phyloP scores from a whole-genome alignment of 768 basidiomycete genomes.

The Cystofilobasidium bisporidii region DNA sequence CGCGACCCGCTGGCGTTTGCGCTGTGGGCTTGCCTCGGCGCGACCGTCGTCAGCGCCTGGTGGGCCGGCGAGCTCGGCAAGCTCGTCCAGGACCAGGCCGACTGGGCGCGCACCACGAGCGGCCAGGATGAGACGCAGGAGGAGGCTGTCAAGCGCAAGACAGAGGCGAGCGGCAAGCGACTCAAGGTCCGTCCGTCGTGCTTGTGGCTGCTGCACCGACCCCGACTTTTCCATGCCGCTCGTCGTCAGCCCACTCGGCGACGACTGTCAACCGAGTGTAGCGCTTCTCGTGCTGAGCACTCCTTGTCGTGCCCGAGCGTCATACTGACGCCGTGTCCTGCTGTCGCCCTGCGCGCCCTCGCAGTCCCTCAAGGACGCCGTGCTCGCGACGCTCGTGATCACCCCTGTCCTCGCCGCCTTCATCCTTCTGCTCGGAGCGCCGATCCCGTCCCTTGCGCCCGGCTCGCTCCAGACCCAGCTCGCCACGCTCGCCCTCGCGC shows the following conservation, averaged over 20 bases:
- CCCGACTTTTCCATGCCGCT: conserved; percentile 37
- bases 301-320: too few relatives aligned
- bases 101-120: background rate
- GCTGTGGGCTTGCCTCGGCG: conserved; percentile 48
- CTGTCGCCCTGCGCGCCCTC: conserved; percentile 43
- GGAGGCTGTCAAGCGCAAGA: conserved; percentile 13
- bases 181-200: conserved; percentile 20
- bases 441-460: background rate
- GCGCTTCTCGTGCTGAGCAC: too few relatives aligned
- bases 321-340: too few relatives aligned
- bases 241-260: conserved; percentile 39
- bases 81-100: conserved; percentile 43
- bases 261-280: too few relatives aligned
- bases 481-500: conserved; percentile 56
- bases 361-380: background rate
- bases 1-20: conserved; percentile 52
- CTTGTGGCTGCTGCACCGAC: too few relatives aligned
- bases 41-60: conserved; percentile 52
- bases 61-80: conserved; percentile 60
- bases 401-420: conserved; percentile 46
- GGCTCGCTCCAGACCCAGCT: conserved; percentile 1
- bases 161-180: conserved; percentile 8
- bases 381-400: conserved; percentile 49
- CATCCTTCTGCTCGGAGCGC: conserved; percentile 14
- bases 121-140: conserved; percentile 2